These are phyloP conservation scores for Escallonia rubra DNA, from an alignment of 129 eudicot genomes.

Conservation along the genomic window DNA sequence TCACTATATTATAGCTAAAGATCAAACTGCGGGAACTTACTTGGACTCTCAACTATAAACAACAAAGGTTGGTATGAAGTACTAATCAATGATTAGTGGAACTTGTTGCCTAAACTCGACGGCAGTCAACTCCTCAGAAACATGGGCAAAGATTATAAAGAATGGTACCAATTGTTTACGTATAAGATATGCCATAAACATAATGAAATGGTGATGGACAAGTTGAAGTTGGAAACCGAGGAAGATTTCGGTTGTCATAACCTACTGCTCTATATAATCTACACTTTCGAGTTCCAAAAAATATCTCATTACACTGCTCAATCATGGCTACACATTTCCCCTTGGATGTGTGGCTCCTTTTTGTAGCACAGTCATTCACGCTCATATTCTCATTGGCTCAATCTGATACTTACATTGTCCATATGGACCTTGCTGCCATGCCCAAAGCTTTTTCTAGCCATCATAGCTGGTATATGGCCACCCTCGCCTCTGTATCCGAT, in stretches of 20 bases:
- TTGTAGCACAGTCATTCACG: constrained; percentile 5
- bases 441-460: constrained; percentile 61
- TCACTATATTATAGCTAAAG: no score
- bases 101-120: no score
- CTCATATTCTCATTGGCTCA: constrained; percentile 15
- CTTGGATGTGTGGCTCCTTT: constrained; percentile 32
- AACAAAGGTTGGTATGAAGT: no score
- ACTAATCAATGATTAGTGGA: no score
- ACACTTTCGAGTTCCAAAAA: constrained; percentile 7
- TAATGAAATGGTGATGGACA: constrained; percentile 13
- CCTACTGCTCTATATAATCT: constrained; percentile 20
- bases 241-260: constrained; percentile 21
- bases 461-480: constrained; percentile 66
- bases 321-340: constrained; percentile 36
- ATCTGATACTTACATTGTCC: constrained; percentile 57
- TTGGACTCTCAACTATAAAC: no score
- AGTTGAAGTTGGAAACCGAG: constrained; percentile 15
- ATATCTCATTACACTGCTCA: constrained; percentile 26
- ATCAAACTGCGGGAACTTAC: no score
- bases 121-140: no score
- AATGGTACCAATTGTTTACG: no score
- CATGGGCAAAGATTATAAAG: no score
- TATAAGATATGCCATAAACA: neutral
- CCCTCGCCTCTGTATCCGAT: constrained; percentile 39
- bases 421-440: constrained; percentile 77